A percentile compares a stretch with the other conserved stretches of the same genome.
Evolutionary conservation across 805 yeast genomes (phyloP).

Genomic region (Ogataea ramenticola): DNA sequence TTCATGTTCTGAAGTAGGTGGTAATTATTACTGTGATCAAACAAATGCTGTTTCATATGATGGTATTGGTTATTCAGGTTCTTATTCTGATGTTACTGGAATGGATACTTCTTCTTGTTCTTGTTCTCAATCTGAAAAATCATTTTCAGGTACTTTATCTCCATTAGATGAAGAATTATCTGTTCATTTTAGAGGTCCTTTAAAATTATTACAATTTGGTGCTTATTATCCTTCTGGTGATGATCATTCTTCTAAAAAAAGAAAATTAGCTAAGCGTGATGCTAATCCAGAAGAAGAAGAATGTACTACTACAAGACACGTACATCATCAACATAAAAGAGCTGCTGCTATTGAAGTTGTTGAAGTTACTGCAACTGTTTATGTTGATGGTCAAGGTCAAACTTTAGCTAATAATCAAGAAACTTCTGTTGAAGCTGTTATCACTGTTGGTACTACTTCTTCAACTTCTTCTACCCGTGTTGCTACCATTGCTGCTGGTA

Average conservation of each 20-base stretch:
- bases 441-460: slow-evolving; percentile 21
- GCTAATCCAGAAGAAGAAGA: slow-evolving; percentile 38
- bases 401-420: slow-evolving; percentile 21
- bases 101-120: slow-evolving; percentile 59
- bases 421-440: slow-evolving; percentile 15
- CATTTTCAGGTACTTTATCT: slow-evolving; percentile 66
- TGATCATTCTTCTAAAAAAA: slow-evolving; percentile 27
- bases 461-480: slow-evolving; percentile 11
- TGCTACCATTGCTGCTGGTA: slow-evolving; percentile 16
- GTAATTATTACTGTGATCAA: slow-evolving; percentile 79
- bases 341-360: slow-evolving; percentile 58
- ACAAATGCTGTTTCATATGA: slow-evolving; percentile 48
- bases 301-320: slow-evolving; percentile 36
- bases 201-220: slow-evolving; percentile 75
- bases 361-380: slow-evolving; percentile 73
- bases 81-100: slow-evolving; percentile 62
- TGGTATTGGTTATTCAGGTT: slow-evolving; percentile 79
- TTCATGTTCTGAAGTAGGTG: slow-evolving; percentile 34
- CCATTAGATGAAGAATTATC: slow-evolving; percentile 85
- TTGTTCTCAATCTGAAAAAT: slow-evolving; percentile 51
- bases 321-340: slow-evolving; percentile 48
- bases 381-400: slow-evolving; percentile 54
- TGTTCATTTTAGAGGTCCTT: slow-evolving; percentile 87
- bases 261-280: slow-evolving; percentile 21
- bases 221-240: slow-evolving; percentile 70